A percentile compares a stretch with the other conserved stretches of the same genome.
Evolutionary conservation across 2,329 filamentous ascomycete species (phyloP).

Genomic region (Blumeria hordei): DNA sequence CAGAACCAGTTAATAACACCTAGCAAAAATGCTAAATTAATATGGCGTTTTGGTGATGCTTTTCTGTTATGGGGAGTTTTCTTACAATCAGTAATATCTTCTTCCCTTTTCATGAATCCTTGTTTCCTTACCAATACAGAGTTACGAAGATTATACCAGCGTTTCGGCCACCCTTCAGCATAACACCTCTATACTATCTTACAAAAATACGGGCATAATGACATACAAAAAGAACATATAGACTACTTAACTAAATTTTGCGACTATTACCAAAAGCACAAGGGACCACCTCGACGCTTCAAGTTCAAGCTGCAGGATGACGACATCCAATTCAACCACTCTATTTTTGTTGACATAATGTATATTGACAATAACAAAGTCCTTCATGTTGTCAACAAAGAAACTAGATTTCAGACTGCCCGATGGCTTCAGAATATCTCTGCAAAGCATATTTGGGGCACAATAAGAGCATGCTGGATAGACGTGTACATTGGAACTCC

Average conservation of each 20-base stretch:
- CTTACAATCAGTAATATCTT: no score
- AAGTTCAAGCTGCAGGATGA: neutral
- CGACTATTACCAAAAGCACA: neutral
- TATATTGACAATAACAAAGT: neutral
- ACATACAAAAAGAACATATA: neutral
- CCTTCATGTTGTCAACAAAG: neutral
- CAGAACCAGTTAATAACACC: no score
- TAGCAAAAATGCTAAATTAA: no score
- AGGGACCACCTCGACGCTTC: neutral
- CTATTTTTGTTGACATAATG: neutral
- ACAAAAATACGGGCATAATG: neutral
- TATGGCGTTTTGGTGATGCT: no score
- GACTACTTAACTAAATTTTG: neutral
- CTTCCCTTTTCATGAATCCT: no score
- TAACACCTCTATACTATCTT: neutral
- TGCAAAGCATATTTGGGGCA: neutral
- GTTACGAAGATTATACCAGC: neutral
- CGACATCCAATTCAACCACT: slow-evolving; percentile 1
- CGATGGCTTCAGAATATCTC: neutral
- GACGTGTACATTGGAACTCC: neutral
- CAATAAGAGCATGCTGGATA: neutral
- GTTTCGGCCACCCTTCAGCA: neutral
- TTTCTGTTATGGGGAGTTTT: no score
- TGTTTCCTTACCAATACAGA: no score
- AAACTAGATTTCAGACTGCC: neutral